These are phyloP conservation scores for Solanum medicagineum DNA, from an alignment of 257 asterid genomes.

Conservation along the genomic window DNA sequence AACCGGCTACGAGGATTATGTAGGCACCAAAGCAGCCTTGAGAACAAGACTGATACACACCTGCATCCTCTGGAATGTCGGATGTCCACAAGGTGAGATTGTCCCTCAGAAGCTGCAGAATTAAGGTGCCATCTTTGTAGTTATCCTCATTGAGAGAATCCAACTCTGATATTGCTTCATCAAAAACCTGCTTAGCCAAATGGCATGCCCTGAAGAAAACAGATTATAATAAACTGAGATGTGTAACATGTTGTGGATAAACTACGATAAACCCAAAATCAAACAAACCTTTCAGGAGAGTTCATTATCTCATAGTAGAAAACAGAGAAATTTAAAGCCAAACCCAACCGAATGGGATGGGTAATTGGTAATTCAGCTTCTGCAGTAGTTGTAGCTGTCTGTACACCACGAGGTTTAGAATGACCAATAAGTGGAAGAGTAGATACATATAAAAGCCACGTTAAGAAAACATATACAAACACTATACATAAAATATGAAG, in stretches of 20 bases:
- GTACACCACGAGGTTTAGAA: conserved; percentile 3
- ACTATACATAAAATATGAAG: not conserved
- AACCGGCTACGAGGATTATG: not conserved
- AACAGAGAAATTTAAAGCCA: conserved; percentile 90
- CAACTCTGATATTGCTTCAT: conserved; percentile 7
- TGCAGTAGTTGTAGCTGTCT: conserved; percentile 68
- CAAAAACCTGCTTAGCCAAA: conserved; percentile 3
- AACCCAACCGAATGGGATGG: conserved; percentile 87
- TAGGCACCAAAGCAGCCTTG: not conserved
- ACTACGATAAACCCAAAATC: not conserved
- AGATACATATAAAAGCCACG: not conserved
- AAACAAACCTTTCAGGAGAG: conserved; percentile 73
- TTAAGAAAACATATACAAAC: not conserved
- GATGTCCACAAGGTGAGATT: conserved; percentile 7
- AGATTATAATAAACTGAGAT: not conserved
- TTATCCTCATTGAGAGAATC: not conserved
- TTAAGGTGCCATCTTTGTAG: conserved; percentile 7
- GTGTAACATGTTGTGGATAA: not conserved
- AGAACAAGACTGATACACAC: not conserved
- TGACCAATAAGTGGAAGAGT: not conserved
- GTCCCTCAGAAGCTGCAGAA: conserved; percentile 5
- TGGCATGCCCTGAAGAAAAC: conserved; percentile 4
- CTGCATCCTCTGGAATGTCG: conserved; percentile 4
- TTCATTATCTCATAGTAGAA: conserved; percentile 83
- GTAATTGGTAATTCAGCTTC: conserved; percentile 77